A percentile compares a stretch with the other conserved stretches of the same genome.
These are phyloP conservation scores for Microascus cirrosus DNA, from an alignment of 2,329 filamentous ascomycete species.

Conservation along the genomic window DNA sequence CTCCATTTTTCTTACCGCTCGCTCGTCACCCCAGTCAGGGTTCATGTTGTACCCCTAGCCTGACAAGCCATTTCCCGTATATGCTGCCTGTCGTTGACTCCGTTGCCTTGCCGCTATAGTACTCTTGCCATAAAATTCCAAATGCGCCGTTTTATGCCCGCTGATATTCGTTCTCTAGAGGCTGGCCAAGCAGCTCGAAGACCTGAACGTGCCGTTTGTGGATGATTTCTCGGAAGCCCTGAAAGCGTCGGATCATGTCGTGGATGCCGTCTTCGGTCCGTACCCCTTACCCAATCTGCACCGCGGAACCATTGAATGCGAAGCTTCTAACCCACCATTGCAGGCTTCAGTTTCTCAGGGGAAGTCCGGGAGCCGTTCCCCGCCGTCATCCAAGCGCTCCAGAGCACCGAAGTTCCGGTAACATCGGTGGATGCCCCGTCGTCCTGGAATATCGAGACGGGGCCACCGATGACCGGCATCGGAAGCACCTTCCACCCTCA, in stretches of 20 bases:
- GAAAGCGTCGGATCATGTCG: slow-evolving; percentile 60
- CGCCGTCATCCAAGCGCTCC: slow-evolving; percentile 65
- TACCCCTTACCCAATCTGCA: slow-evolving; percentile 8
- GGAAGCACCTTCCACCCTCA: slow-evolving; percentile 73
- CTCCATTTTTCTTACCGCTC: neutral
- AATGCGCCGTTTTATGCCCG: slow-evolving; percentile 53
- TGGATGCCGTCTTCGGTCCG: slow-evolving; percentile 87
- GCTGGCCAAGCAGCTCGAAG: slow-evolving; percentile 71
- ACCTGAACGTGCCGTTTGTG: slow-evolving; percentile 73
- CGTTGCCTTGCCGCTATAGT: neutral
- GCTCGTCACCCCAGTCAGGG: too few relatives aligned
- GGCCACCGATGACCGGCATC: slow-evolving; percentile 65
- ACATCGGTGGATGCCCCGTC: slow-evolving; percentile 88
- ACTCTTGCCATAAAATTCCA: neutral
- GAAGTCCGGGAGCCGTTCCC: slow-evolving; percentile 90
- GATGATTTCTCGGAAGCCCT: slow-evolving; percentile 65
- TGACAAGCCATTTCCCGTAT: neutral
- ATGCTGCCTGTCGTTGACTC: neutral
- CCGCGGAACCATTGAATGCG: neutral
- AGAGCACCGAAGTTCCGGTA: slow-evolving; percentile 63
- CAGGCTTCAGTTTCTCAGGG: slow-evolving; percentile 84
- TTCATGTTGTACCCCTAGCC: neutral
- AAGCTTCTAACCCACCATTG: slow-evolving; percentile 4
- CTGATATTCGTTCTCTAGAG: slow-evolving; percentile 66
- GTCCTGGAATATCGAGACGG: slow-evolving; percentile 85